These are phyloP conservation scores for Trypanosoma scelopori DNA, from an alignment of 208 protist genomes.

Conservation along the genomic window DNA sequence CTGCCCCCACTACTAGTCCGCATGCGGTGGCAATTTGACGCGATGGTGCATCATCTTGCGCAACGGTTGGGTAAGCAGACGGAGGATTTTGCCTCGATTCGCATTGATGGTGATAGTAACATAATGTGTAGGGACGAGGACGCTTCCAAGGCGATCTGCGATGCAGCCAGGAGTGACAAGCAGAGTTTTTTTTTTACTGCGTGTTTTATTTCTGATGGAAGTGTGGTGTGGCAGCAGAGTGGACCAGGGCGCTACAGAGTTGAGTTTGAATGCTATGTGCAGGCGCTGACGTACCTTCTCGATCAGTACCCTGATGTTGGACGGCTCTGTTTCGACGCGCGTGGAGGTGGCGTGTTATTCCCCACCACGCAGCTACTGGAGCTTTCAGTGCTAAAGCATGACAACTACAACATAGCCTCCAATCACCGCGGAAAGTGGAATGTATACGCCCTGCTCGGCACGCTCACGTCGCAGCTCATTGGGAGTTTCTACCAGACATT, in stretches of 20 bases:
- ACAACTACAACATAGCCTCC: conserved; percentile 59
- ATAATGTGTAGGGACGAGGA: not conserved
- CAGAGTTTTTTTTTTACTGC: conserved; percentile 48
- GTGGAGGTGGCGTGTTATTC: conserved; percentile 42
- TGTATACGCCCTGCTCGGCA: conserved; percentile 81
- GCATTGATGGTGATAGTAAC: conserved; percentile 25
- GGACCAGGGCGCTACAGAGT: conserved; percentile 70
- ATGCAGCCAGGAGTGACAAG: conserved; percentile 6
- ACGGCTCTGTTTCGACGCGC: conserved; percentile 15
- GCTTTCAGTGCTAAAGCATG: conserved; percentile 63
- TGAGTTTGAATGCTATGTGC: conserved; percentile 81
- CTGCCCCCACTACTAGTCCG: conserved; percentile 58
- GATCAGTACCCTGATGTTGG: conserved; percentile 63
- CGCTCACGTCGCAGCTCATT: conserved; percentile 72
- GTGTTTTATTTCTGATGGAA: conserved; percentile 36
- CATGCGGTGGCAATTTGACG: conserved; percentile 84
- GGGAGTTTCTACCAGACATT: conserved; percentile 73
- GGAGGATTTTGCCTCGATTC: conserved; percentile 23
- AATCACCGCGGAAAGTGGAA: conserved; percentile 82
- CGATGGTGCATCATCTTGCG: conserved; percentile 54
- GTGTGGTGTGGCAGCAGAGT: conserved; percentile 64
- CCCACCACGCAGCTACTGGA: conserved; percentile 50
- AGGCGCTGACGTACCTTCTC: conserved; percentile 74
- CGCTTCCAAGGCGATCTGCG: too few relatives aligned
- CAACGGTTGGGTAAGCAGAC: conserved; percentile 10